Base-by-base conservation (phyloP, 1,139 yeast species). In the Starmera stellimalicola region DNA sequence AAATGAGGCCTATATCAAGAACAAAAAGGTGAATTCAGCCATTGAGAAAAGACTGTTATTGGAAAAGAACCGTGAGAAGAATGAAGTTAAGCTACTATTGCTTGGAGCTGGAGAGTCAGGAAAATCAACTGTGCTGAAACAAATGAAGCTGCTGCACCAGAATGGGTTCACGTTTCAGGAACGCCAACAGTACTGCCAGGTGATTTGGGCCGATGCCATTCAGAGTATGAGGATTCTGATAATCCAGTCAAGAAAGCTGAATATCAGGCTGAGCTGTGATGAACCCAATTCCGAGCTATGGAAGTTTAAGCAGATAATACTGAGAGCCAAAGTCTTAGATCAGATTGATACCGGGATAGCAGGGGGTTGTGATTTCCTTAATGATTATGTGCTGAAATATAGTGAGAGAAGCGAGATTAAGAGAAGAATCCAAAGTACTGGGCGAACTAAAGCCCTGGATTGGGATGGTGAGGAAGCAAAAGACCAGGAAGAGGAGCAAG, bases 101-200 rank as follows among this genome's bases (percentile, higher is more conserved):
- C 60, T 87, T 19, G 98, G 98, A 18, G 88, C 97, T 0, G 98
- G 98, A 7, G 99, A 91, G 57, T 77, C 91, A 36, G 98, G 99
- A 7, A 91, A 91, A 55, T 83, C 95, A 3, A 91, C 99, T 0
- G 94, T 91, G n/a, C 62, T 91, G 41, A 93, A 91, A 55, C 98
- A 93, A 54, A 73, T 91, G 74, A 74, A 82, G 47, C 63, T 91
- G 22, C 57, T 87, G 33, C 97, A 91, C 55, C 83, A 85, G 42
- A 80, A 84, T 19, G 94, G 95, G 5, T 91, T 88, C 58, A 68
- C 80, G 2, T 72, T 71, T 29, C 82, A 76, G 44, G 98, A 93
- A 55, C 64, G 95, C 34, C 55, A 66, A 31, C 93, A 84, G 51
- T 93, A 87, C 54, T 60, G 84, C 8, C 88, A 85, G 44, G 84